These are phyloP conservation scores for Babesia sp. DNA, from an alignment of 169 alveolate species.

Conservation along the genomic window DNA sequence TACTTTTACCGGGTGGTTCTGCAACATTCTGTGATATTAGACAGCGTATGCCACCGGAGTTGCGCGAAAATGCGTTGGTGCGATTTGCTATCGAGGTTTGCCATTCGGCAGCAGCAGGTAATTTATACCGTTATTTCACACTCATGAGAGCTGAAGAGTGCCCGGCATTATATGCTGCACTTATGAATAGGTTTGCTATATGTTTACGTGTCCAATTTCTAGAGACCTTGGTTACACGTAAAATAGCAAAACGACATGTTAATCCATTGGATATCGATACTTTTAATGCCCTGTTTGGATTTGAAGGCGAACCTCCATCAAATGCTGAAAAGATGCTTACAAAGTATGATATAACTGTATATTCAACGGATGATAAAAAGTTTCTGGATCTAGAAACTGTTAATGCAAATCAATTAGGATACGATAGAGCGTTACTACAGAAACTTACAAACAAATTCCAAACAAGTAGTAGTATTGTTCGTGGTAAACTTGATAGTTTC, in stretches of 20 bases:
- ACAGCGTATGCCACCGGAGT: conserved; percentile 61
- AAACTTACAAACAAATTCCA: conserved; percentile 43
- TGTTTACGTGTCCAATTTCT: conserved; percentile 38
- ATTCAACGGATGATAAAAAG: not conserved
- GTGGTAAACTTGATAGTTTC: not conserved
- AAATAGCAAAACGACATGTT: conserved; percentile 20
- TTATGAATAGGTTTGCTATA: conserved; percentile 56
- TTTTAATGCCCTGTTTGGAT: conserved; percentile 41
- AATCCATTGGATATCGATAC: conserved; percentile 47
- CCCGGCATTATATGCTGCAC: conserved; percentile 55
- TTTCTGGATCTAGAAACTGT: conserved; percentile 17
- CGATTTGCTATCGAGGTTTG: conserved; percentile 52
- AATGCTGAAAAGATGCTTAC: conserved; percentile 5
- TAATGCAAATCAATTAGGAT: conserved; percentile 12
- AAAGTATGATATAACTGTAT: conserved; percentile 27
- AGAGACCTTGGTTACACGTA: conserved; percentile 10
- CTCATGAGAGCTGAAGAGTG: conserved; percentile 39
- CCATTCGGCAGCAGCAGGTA: conserved; percentile 46
- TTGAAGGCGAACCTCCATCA: conserved; percentile 19
- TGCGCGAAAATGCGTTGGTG: conserved; percentile 34
- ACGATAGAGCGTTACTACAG: conserved; percentile 24
- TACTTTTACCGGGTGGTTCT: conserved; percentile 59
- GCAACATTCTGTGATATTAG: conserved; percentile 71
- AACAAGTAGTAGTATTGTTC: conserved; percentile 14
- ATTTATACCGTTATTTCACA: conserved; percentile 35